These are phyloP conservation scores for Hypoxylon perforatum DNA, from an alignment of 495 filamentous ascomycete species.

Conservation along the genomic window DNA sequence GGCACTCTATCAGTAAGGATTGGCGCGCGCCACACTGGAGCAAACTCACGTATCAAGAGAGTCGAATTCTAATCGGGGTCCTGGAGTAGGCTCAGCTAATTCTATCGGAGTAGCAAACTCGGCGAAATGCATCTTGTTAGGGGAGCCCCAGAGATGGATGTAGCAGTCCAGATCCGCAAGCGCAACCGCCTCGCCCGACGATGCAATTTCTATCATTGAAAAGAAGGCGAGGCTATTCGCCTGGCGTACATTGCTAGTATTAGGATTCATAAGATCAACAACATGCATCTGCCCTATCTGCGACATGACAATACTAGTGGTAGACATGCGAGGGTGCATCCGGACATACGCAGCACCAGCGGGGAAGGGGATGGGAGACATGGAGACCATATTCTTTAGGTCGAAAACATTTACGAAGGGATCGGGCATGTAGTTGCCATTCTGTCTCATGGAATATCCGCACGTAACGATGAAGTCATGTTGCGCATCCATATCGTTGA, in stretches of 20 bases:
- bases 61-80: conserved; percentile 43
- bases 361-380: conserved; percentile 92
- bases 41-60: conserved; percentile 70
- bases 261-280: conserved; percentile 94
- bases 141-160: conserved; percentile 92
- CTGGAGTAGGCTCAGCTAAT: conserved; percentile 37
- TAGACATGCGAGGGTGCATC: conserved; percentile 94
- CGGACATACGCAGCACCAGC: conserved; percentile 91
- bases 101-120: conserved; percentile 84
- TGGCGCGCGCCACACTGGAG: conserved; percentile 23
- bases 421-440: conserved; percentile 74
- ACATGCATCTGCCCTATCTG: conserved; percentile 92
- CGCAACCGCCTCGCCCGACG: conserved; percentile 88
- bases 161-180: conserved; percentile 81
- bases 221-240: conserved; percentile 75
- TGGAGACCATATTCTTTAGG: conserved; percentile 82
- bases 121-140: conserved; percentile 87
- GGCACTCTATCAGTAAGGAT: conserved; percentile 24
- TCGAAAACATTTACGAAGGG: conserved; percentile 94
- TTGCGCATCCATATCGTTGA: conserved; percentile 96
- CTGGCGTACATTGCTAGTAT: conserved; percentile 88
- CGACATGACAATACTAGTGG: conserved; percentile 89
- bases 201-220: conserved; percentile 84
- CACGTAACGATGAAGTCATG: conserved; percentile 93
- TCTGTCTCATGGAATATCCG: conserved; percentile 81